These are phyloP conservation scores for Tritrichomonas musculus DNA, from an alignment of 208 protist genomes.

Conservation along the genomic window DNA sequence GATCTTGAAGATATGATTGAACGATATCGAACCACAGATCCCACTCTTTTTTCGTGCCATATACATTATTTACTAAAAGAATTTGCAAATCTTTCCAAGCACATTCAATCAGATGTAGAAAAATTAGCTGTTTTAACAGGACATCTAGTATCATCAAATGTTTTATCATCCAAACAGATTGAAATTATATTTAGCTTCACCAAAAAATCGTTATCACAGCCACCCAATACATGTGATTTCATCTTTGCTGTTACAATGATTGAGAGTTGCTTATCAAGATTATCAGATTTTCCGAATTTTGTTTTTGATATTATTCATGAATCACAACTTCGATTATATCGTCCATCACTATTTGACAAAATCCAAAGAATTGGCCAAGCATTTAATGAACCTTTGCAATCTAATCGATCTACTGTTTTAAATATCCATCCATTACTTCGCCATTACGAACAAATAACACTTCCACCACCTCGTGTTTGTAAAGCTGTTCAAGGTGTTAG, in stretches of 20 bases:
- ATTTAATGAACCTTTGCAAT: background rate
- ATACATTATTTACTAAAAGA: slow-evolving; percentile 3
- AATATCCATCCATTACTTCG: background rate
- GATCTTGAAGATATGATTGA: background rate
- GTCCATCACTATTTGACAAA: background rate
- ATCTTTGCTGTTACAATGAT: background rate
- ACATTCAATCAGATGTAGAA: background rate
- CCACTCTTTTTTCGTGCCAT: background rate
- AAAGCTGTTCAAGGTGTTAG: background rate
- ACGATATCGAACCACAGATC: background rate
- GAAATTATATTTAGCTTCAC: background rate
- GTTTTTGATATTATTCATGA: background rate
- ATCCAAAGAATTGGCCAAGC: background rate
- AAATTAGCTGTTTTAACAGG: background rate
- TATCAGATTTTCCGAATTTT: background rate
- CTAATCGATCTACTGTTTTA: background rate
- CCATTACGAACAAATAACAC: background rate
- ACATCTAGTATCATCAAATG: background rate
- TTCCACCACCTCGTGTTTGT: background rate
- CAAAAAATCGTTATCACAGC: background rate
- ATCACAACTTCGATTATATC: background rate
- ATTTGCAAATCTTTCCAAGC: background rate
- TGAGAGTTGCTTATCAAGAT: background rate
- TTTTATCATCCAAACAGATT: background rate
- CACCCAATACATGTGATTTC: background rate